These are phyloP conservation scores for Notholithocarpus densiflorus DNA, from an alignment of 306 rosid species.

Conservation along the genomic window DNA sequence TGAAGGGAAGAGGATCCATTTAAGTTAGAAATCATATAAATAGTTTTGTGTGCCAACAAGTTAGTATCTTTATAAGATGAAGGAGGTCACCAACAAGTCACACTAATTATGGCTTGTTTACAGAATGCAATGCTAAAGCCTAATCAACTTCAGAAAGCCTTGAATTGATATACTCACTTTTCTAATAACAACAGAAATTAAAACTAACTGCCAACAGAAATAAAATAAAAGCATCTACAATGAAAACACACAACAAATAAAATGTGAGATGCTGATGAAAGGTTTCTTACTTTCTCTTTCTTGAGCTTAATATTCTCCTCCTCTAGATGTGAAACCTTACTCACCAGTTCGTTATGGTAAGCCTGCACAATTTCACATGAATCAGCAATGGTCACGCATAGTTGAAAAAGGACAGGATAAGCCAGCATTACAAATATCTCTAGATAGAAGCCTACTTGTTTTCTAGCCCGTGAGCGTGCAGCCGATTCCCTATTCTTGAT, in stretches of 20 bases:
- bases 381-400: conserved; percentile 5
- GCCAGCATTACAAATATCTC: conserved; percentile 4
- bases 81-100: neutral
- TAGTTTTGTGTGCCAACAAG: neutral
- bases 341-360: conserved; percentile 66
- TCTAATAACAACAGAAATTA: neutral
- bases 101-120: neutral
- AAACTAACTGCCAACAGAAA: neutral
- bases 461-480: conserved; percentile 83
- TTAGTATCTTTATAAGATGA: neutral
- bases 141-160: neutral
- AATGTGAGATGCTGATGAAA: neutral
- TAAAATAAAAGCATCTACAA: neutral
- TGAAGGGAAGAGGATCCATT: neutral
- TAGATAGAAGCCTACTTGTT: conserved; percentile 50
- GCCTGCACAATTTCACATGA: conserved; percentile 37
- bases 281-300: conserved; percentile 58
- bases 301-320: conserved; percentile 57
- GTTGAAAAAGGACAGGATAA: neutral
- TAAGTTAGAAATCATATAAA: neutral
- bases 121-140: neutral
- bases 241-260: conserved; percentile 1
- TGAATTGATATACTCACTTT: neutral
- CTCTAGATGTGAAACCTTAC: conserved; percentile 62
- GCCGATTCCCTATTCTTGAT: conserved; percentile 93